These are phyloP conservation scores for Claviceps fusiformis DNA, from an alignment of 2,329 filamentous ascomycete species.

Conservation along the genomic window DNA sequence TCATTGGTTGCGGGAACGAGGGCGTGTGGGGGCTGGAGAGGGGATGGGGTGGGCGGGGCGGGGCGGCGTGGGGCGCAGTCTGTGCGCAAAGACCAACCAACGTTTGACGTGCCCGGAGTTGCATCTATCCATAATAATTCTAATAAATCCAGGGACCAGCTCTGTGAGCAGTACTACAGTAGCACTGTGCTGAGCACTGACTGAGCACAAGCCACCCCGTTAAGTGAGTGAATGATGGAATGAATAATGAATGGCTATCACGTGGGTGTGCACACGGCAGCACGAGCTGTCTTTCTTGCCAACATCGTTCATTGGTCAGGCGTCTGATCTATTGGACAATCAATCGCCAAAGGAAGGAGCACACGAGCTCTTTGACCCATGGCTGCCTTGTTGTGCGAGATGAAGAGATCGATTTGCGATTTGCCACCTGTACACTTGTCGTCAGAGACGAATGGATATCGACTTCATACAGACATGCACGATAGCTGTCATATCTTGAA, in stretches of 20 bases:
- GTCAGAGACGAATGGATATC: not conserved
- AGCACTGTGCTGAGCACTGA: no score
- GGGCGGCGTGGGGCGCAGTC: not conserved
- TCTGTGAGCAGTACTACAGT: no score
- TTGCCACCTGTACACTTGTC: not conserved
- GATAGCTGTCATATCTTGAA: not conserved
- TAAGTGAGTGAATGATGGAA: no score
- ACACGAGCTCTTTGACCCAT: not conserved
- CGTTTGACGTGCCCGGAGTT: not conserved
- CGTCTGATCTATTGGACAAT: not conserved
- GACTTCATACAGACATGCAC: not conserved
- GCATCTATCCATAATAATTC: no score
- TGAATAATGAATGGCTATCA: no score
- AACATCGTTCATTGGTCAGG: not conserved
- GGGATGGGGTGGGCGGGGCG: no score
- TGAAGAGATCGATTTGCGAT: not conserved
- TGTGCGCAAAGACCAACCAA: not conserved
- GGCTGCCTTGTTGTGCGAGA: not conserved
- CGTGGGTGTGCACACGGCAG: no score
- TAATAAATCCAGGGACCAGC: no score
- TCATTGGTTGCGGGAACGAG: not conserved
- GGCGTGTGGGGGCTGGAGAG: no score
- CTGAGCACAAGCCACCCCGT: no score
- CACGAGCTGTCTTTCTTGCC: no score
- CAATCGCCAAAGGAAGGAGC: not conserved